These are phyloP conservation scores for Pleurotus giganteus DNA, from an alignment of 768 basidiomycete genomes.

Conservation along the genomic window DNA sequence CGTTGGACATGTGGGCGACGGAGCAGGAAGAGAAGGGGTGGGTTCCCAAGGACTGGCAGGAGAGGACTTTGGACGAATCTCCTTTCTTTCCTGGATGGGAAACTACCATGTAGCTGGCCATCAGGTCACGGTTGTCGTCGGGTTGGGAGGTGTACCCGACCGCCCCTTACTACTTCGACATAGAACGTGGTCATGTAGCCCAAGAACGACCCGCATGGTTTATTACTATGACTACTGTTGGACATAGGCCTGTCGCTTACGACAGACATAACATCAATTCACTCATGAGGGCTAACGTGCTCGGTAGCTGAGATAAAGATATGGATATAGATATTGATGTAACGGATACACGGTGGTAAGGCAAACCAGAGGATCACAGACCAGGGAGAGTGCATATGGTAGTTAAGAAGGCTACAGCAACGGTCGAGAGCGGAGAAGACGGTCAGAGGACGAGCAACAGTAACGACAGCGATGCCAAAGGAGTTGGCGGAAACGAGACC, in stretches of 20 bases:
- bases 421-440: neutral
- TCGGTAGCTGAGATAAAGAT: no score
- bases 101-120: neutral
- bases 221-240: neutral
- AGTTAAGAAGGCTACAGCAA: conserved; percentile 5
- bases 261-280: no score
- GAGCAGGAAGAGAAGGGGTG: conserved; percentile 47
- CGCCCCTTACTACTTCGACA: no score
- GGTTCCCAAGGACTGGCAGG: conserved; percentile 47
- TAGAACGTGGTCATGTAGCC: no score
- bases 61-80: conserved; percentile 46
- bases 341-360: conserved; percentile 5
- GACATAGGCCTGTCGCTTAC: no score
- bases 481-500: neutral
- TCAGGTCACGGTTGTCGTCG: no score
- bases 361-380: neutral
- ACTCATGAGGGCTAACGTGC: no score
- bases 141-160: no score
- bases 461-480: neutral
- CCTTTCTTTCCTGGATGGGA: conserved; percentile 53
- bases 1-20: conserved; percentile 40
- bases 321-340: neutral
- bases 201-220: neutral
- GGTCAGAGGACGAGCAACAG: neutral
- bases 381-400: conserved; percentile 1